Conservation (phyloP, 164 flowering plant genomes). For the Nelumbo lutea region DNA sequence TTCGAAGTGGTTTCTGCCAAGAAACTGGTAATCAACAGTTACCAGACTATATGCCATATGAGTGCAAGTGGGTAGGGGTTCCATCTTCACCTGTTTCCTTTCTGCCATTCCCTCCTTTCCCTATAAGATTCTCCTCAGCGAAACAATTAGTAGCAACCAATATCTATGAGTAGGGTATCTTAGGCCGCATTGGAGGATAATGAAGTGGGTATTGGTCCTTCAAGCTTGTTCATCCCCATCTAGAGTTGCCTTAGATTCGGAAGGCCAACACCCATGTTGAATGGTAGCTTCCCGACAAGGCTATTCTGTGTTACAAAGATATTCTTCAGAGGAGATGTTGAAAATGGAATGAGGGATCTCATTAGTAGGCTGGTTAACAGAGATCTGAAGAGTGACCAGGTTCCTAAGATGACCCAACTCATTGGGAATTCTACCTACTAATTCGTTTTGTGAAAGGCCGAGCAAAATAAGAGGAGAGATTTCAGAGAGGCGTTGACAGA, state of each 20-base stretch:
- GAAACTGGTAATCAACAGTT: no score
- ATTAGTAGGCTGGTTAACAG: slow-evolving; percentile 4
- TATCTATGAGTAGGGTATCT: slow-evolving; percentile 7
- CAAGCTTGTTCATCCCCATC: slow-evolving; percentile 2
- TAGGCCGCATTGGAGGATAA: neutral
- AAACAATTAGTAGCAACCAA: slow-evolving; percentile 2
- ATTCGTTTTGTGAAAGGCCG: slow-evolving; percentile 2
- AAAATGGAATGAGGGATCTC: slow-evolving; percentile 2
- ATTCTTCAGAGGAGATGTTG: slow-evolving; percentile 11
- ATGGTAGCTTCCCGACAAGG: slow-evolving; percentile 9
- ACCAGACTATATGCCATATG: no score
- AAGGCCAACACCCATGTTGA: slow-evolving; percentile 4
- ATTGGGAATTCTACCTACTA: neutral
- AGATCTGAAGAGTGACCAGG: neutral
- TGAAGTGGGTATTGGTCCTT: slow-evolving; percentile 7
- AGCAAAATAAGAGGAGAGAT: slow-evolving; percentile 11
- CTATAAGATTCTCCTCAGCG: slow-evolving; percentile 6
- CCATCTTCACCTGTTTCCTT: neutral
- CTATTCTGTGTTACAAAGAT: neutral
- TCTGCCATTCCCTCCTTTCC: neutral
- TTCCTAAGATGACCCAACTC: slow-evolving; percentile 7
- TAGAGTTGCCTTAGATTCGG: slow-evolving; percentile 11
- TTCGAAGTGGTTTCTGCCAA: no score
- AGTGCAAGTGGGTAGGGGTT: neutral
- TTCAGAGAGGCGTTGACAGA: neutral